Evolutionary conservation across 169 alveolate genomes (phyloP).

Genomic region (Plasmodium adleri): DNA sequence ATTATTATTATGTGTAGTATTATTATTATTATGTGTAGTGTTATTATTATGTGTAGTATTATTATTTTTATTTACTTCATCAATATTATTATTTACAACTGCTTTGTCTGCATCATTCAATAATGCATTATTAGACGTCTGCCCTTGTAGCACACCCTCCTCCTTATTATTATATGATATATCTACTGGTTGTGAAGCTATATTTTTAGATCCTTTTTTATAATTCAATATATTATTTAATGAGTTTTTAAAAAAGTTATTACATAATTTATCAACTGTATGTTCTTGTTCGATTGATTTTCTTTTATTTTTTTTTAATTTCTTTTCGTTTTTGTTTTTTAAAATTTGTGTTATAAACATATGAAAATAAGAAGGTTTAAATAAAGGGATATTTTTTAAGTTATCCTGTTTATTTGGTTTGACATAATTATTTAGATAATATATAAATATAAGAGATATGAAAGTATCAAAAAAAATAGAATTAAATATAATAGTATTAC

Average conservation of each 20-base stretch:
- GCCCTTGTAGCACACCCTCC: neutral
- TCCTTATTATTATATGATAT: neutral
- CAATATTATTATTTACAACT: neutral
- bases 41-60: neutral
- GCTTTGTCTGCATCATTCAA: neutral
- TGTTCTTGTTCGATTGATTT: neutral
- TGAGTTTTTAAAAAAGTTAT: conserved; percentile 68
- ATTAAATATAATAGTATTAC: conserved; percentile 28
- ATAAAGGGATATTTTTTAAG: conserved; percentile 27
- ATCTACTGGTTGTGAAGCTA: neutral
- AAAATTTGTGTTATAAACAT: conserved; percentile 14
- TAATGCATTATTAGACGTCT: neutral
- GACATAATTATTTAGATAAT: conserved; percentile 37
- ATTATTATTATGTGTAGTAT: neutral
- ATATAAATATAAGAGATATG: conserved; percentile 27
- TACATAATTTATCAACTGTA: conserved; percentile 69
- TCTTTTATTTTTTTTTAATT: conserved; percentile 7
- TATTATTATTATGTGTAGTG: neutral
- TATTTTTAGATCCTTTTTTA: conserved; percentile 2
- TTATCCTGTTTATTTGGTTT: conserved; percentile 6
- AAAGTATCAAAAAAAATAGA: conserved; percentile 36
- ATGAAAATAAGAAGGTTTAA: conserved; percentile 54
- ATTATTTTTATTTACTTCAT: neutral
- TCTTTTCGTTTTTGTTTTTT: conserved; percentile 17
- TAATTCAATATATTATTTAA: conserved; percentile 30